phyloP scores from a whole-genome alignment of 495 filamentous ascomycete genomes.

The Astrothelium macrocarpum region DNA sequence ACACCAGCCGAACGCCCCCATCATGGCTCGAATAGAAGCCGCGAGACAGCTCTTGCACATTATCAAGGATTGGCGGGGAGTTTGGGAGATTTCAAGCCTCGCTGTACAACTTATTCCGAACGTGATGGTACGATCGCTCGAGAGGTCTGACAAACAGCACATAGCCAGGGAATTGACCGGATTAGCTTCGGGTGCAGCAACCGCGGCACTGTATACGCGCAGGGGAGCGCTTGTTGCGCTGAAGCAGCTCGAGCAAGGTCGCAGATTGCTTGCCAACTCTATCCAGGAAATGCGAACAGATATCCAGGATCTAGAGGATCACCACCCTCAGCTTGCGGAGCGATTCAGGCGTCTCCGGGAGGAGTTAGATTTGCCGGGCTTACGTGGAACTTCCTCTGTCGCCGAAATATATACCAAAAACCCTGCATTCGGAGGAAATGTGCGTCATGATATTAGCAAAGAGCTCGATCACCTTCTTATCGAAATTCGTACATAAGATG shows the following conservation, averaged over 20 bases:
- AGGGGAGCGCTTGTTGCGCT: constrained; percentile 15
- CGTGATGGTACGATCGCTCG: not conserved
- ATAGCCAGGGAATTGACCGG: constrained; percentile 14
- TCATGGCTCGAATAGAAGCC: too few relatives aligned
- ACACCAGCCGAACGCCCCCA: not conserved
- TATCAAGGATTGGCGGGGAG: not conserved
- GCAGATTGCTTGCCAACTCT: constrained; percentile 12
- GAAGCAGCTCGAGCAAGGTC: constrained; percentile 18
- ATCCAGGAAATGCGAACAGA: not conserved
- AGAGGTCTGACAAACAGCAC: constrained; percentile 23
- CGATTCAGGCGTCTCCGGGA: not conserved
- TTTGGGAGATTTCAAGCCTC: not conserved
- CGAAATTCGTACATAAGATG: constrained; percentile 15
- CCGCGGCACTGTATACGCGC: constrained; percentile 15
- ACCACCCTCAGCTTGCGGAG: not conserved
- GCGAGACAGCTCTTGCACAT: not conserved
- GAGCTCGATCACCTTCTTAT: constrained; percentile 10
- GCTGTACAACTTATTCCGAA: not conserved
- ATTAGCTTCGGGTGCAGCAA: constrained; percentile 20
- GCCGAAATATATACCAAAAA: not conserved
- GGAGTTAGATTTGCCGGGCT: not conserved
- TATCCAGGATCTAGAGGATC: not conserved
- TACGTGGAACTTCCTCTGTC: not conserved
- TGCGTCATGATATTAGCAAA: not conserved
- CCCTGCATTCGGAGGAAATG: not conserved